Base-by-base conservation (phyloP, 495 filamentous ascomycete species). In the Aspergillus hancockii region DNA sequence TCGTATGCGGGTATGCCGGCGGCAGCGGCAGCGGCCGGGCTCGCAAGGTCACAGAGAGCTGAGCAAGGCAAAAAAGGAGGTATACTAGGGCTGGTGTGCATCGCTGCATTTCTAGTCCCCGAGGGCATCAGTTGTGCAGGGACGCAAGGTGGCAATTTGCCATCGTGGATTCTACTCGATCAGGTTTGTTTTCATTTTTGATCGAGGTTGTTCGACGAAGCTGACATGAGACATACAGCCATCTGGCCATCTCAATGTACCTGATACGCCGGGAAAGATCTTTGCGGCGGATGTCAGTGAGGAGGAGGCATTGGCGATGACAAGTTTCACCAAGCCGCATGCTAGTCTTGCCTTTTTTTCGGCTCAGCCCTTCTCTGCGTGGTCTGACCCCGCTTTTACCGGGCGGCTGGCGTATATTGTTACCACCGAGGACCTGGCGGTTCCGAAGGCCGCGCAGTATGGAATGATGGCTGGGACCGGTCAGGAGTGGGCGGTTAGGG, bases 1-100 rank as follows among this genome's bases (percentile, higher is more conserved):
- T 73, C 71, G 0, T 75, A 75, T 47, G 69, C 62, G 0, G 66
- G 69, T 4, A 69, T 72, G 58, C 69, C 67, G 7, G 71, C 71
- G 1, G 58, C 65, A 1, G 64, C 64, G 4, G 71, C 69, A 5
- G 69, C 66, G 0, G 46, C 14, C 6, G 65, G 66, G 0, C 41
- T 68, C 10, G 49, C 55, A 16, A 68, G 63, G 38, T 56, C 61
- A 0, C 54, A 65, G 30, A 64, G 63, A n/a, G n/a, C 23, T 16
- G 45, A 56, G 51, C 54, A 66, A 7, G 62, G 62, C 25, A 63
- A 70, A 51, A 13, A 47, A 2, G 71, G 71, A 1, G 71, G 71
- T 4, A 59, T 72, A 4, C 28, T 73, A 7, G 69, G 67, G 18
- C 40, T 74, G 54, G 49, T 74, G 0, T 72, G 65, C 57, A 55